A percentile compares a stretch with the other conserved stretches of the same genome.
Conservation (phyloP, 345 rosid species). For the Salix arbutifolia region DNA sequence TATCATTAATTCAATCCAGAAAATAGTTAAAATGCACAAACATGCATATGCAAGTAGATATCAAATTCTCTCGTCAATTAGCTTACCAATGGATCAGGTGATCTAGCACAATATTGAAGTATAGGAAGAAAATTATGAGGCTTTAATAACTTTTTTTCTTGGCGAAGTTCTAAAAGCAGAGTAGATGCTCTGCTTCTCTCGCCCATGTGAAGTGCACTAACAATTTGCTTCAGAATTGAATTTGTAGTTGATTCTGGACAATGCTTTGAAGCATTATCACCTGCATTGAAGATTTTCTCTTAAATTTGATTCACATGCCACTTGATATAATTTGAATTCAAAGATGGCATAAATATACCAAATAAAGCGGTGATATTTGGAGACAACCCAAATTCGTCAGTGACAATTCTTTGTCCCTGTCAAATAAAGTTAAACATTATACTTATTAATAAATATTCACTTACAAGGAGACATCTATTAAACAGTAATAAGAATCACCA, state of each 20-base stretch:
- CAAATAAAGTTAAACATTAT: background rate
- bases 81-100: constrained; percentile 76
- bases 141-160: constrained; percentile 25
- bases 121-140: constrained; percentile 49
- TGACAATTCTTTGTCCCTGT: constrained; percentile 39
- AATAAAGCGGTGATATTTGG: constrained; percentile 36
- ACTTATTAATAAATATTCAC: too few relatives aligned
- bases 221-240: constrained; percentile 44
- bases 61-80: constrained; percentile 5
- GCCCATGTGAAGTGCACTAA: constrained; percentile 58
- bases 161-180: constrained; percentile 46
- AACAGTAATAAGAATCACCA: background rate
- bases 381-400: constrained; percentile 16
- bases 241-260: constrained; percentile 26
- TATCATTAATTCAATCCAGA: background rate
- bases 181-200: constrained; percentile 60
- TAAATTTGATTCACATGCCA: background rate
- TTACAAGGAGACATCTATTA: too few relatives aligned
- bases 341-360: constrained; percentile 30
- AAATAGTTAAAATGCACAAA: background rate
- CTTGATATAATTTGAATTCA: background rate
- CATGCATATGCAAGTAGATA: background rate
- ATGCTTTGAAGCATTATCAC: constrained; percentile 21
- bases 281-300: constrained; percentile 23
- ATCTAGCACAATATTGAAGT: constrained; percentile 57